A percentile compares a stretch with the other conserved stretches of the same genome.
Evolutionary conservation across 768 basidiomycete genomes (phyloP).

Genomic region (Agrocybe praecox): DNA sequence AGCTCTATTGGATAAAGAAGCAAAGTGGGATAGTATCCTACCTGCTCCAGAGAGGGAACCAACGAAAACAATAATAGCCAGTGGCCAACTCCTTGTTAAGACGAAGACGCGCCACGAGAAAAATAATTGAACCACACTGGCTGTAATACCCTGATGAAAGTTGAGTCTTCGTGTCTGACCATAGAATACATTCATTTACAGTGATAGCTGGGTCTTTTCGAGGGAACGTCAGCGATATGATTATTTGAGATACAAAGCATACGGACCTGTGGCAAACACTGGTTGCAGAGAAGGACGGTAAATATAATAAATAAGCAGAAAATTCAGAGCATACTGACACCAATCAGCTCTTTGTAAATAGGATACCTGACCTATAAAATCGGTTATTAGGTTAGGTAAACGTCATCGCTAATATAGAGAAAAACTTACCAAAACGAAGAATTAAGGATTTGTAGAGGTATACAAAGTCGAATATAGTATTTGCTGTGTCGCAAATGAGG

Average conservation of each 20-base stretch:
- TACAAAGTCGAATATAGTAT: slow-evolving; percentile 43
- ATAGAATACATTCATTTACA: slow-evolving; percentile 22
- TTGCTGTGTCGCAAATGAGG: slow-evolving; percentile 51
- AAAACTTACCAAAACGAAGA: slow-evolving; percentile 41
- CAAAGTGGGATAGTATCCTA: slow-evolving; percentile 2
- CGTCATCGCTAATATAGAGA: neutral
- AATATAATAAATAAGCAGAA: neutral
- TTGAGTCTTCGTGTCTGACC: neutral
- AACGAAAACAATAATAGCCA: slow-evolving; percentile 15
- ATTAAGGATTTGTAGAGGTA: slow-evolving; percentile 53
- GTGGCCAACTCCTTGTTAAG: slow-evolving; percentile 20
- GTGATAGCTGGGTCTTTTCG: slow-evolving; percentile 45
- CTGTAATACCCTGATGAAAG: slow-evolving; percentile 40
- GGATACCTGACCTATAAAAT: slow-evolving; percentile 13
- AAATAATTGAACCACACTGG: slow-evolving; percentile 44
- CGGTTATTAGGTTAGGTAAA: neutral
- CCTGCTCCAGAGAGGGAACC: slow-evolving; percentile 19
- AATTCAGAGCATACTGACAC: slow-evolving; percentile 16
- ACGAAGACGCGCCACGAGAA: slow-evolving; percentile 38
- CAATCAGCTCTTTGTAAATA: slow-evolving; percentile 23
- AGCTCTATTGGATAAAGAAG: neutral
- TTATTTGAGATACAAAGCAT: neutral
- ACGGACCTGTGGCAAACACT: slow-evolving; percentile 45
- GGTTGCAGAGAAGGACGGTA: neutral
- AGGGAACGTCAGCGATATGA: neutral